A percentile compares a stretch with the other conserved stretches of the same genome.
Evolutionary conservation across 2,329 filamentous ascomycete genomes (phyloP).

Genomic region (Aspergillus amoenus): DNA sequence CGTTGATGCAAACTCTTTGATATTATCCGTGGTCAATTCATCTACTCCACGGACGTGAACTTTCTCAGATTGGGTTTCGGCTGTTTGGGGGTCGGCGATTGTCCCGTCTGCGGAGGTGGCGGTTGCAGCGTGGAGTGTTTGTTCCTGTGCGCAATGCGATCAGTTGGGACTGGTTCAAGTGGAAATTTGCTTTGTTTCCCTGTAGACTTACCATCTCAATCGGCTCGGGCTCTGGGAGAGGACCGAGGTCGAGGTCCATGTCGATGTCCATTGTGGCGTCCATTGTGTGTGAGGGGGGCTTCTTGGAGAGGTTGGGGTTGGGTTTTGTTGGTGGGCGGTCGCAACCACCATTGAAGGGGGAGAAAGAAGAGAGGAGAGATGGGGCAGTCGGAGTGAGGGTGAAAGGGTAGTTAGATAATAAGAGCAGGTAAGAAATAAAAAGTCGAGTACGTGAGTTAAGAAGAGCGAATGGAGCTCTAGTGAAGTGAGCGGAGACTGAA

Average conservation of each 20-base stretch:
- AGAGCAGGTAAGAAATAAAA: neutral
- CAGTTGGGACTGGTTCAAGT: neutral
- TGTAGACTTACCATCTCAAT: constrained; percentile 32
- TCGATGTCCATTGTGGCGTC: constrained; percentile 65
- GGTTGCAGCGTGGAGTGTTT: constrained; percentile 7
- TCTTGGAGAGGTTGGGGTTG: neutral
- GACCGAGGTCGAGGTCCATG: constrained; percentile 64
- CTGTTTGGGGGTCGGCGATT: constrained; percentile 26
- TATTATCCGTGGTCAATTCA: constrained; percentile 74
- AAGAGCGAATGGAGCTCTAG: neutral
- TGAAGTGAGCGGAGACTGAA: constrained; percentile 3
- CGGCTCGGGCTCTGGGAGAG: constrained; percentile 44
- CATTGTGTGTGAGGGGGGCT: constrained; percentile 18
- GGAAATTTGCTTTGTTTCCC: neutral
- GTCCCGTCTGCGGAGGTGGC: constrained; percentile 20
- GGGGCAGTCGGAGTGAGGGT: neutral
- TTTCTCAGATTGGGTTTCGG: constrained; percentile 54
- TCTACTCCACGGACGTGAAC: constrained; percentile 84
- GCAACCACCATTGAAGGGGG: constrained; percentile 4
- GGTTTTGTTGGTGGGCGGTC: neutral
- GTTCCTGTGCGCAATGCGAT: constrained; percentile 22
- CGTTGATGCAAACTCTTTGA: constrained; percentile 71
- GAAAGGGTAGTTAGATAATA: neutral
- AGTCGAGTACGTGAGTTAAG: neutral
- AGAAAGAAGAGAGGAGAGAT: neutral